Evolutionary conservation across 1,139 yeast species (phyloP).

Genomic region (Scheffersomyces cryptocercus): DNA sequence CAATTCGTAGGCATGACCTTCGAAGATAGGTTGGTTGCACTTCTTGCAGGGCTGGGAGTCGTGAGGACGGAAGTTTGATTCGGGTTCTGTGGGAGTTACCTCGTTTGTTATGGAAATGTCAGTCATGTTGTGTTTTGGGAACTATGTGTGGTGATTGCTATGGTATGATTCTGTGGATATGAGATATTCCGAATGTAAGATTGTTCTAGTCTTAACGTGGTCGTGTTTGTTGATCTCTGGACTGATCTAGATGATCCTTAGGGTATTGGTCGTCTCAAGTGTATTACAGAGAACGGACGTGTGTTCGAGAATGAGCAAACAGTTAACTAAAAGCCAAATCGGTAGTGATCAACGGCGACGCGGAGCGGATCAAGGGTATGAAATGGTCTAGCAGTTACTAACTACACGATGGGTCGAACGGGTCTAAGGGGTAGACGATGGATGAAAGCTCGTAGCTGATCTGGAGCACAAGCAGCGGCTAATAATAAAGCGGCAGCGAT

Average conservation of each 20-base stretch:
- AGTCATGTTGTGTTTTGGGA: conserved; percentile 1
- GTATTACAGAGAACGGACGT: not conserved
- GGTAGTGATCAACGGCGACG: no score
- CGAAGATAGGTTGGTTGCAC: conserved; percentile 51
- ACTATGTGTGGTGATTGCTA: not conserved
- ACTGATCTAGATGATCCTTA: no score
- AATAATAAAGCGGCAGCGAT: no score
- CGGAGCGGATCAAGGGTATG: no score
- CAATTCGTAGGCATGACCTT: conserved; percentile 79
- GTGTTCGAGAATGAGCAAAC: not conserved
- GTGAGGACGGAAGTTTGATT: not conserved
- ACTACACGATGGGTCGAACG: no score
- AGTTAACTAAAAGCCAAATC: no score
- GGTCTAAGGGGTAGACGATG: no score
- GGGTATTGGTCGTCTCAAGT: not conserved
- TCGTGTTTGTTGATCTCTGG: not conserved
- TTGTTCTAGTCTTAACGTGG: no score
- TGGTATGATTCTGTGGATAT: not conserved
- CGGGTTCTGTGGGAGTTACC: not conserved
- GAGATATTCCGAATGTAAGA: not conserved
- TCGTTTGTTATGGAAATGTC: conserved; percentile 6
- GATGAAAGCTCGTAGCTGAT: no score
- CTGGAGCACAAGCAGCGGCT: no score
- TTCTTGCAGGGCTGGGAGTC: conserved; percentile 41
- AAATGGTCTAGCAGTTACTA: no score